Evolutionary conservation across 495 filamentous ascomycete species (phyloP).

Genomic region (Penicillium coffeae): DNA sequence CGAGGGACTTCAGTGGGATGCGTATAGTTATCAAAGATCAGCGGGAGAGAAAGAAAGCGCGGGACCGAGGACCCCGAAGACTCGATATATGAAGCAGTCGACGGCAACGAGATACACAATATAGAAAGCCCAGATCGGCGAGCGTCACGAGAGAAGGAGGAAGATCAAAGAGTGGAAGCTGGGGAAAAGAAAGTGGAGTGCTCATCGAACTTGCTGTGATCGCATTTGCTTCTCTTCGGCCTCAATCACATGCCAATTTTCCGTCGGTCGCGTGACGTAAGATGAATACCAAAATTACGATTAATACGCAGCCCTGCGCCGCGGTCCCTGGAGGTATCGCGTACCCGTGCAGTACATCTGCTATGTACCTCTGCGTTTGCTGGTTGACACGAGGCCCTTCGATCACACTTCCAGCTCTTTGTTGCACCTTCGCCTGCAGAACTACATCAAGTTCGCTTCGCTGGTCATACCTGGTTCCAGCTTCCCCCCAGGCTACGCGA

Average conservation of each 20-base stretch:
- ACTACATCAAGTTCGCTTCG: too few relatives aligned
- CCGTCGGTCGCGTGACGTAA: slow-evolving; percentile 39
- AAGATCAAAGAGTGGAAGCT: slow-evolving; percentile 11
- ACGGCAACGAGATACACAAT: background rate
- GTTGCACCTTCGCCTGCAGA: background rate
- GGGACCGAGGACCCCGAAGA: background rate
- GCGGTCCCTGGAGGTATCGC: background rate
- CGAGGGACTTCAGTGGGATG: background rate
- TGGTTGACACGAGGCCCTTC: too few relatives aligned
- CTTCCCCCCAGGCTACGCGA: background rate
- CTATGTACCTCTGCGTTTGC: too few relatives aligned
- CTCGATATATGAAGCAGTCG: background rate
- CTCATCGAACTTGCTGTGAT: slow-evolving; percentile 1
- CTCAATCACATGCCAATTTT: slow-evolving; percentile 43
- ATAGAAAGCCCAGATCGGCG: background rate
- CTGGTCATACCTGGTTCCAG: background rate
- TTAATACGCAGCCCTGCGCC: background rate
- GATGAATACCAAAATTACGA: slow-evolving; percentile 29
- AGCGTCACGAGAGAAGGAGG: background rate
- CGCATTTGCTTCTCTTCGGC: background rate
- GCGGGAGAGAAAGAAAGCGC: background rate
- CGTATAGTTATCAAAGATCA: background rate
- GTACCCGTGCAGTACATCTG: background rate
- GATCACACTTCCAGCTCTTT: background rate
- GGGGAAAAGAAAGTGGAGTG: slow-evolving; percentile 23